Evolutionary conservation across 768 basidiomycete species (phyloP), one percentile per base, ranked within the genome.

Genomic region (Kwoniella pini): DNA sequence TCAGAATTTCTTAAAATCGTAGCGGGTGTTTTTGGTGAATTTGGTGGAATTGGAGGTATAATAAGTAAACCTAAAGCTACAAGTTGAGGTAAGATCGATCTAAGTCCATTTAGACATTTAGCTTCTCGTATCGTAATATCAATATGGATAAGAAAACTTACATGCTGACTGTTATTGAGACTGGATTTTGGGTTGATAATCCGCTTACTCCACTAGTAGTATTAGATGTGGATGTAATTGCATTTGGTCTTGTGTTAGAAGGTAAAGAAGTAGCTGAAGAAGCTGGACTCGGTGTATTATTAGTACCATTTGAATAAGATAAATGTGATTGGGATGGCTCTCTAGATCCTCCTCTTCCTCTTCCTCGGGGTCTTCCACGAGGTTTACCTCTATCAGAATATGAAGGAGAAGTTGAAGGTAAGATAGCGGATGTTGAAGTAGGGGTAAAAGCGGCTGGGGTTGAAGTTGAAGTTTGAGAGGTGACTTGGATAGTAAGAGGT

Each of bases 281-380:
- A 42, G 54, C 30, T 42, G 50, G 28, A 21, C 22, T 51, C 2
- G 48, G 21, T 42, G 57, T 48, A 45, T 33, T 57, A 1, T 50
- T 3, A n/a, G 19, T 19, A 28, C 28, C 39, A 36, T 7, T 15
- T 36, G 33, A 36, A 7, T 7, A 7, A 7, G 33, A 36, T 15
- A 36, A 7, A 15, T 36, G 33, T 15, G 33, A 36, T 15, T 36
- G 33, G 33, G 33, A 7, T 7, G 33, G 15, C 15, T 30, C 64
- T 55, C 31, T 54, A 44, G 27, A 57, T 26, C 68, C 64, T 5
- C 59, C 63, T 50, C 61, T 39, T 49, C 64, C 57, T 54, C 65
- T 56, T 17, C 69, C 69, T 53, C 65, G 38, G 3, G 59, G 63
- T 55, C 63, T 46, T 4, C 66, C 64, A 27, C 64, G 42, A 3